phyloP scores from a whole-genome alignment of 1,284 basidiomycete genomes.

The Austropuccinia psidii region DNA sequence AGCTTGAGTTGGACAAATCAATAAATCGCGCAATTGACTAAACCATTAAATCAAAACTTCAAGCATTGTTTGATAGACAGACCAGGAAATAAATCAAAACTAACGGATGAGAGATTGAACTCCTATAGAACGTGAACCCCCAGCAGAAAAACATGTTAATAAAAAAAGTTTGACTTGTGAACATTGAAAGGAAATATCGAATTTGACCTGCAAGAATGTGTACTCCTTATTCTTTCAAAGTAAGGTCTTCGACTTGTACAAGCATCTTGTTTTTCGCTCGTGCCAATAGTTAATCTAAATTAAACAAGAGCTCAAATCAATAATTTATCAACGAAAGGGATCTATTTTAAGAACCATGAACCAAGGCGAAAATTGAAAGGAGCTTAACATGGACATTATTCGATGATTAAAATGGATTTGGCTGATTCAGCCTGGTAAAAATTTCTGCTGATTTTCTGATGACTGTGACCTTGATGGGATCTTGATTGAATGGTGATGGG shows the following conservation, averaged over 20 bases:
- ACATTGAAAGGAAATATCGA: neutral
- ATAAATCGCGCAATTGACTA: constrained; percentile 33
- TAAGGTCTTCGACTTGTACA: constrained; percentile 16
- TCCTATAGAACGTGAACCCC: neutral
- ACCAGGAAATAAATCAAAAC: neutral
- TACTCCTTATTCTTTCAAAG: constrained; percentile 17
- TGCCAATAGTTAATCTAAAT: constrained; percentile 18
- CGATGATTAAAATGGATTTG: neutral
- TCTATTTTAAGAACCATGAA: too few species aligned
- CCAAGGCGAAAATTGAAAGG: too few species aligned
- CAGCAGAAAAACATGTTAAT: neutral
- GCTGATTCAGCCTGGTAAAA: too few species aligned
- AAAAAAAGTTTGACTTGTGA: neutral
- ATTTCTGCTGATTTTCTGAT: too few species aligned
- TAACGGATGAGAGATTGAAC: constrained; percentile 24
- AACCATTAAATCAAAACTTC: neutral
- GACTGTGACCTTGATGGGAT: too few species aligned
- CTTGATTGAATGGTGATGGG: too few species aligned
- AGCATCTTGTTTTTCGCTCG: constrained; percentile 12
- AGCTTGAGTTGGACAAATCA: constrained; percentile 33
- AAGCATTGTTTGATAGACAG: neutral
- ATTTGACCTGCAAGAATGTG: constrained; percentile 18
- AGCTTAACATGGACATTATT: neutral
- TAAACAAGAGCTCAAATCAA: too few species aligned
- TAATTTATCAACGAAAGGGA: too few species aligned